Evolutionary conservation across 768 basidiomycete species (phyloP).

Genomic region (Collybia sordida): DNA sequence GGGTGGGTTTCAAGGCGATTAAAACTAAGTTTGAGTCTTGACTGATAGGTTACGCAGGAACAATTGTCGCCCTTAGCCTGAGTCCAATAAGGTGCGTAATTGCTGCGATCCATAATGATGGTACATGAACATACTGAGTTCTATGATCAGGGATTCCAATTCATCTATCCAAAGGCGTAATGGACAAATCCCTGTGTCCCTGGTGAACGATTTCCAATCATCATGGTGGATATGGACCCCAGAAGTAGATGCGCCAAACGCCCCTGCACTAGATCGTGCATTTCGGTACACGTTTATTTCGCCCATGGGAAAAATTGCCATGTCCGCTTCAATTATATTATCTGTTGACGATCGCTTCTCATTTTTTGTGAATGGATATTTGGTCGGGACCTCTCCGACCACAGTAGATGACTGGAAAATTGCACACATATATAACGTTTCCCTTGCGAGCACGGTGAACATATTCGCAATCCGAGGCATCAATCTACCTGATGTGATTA

Average conservation of each 20-base stretch:
- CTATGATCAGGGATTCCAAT: no score
- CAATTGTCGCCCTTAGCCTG: no score
- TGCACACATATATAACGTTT: constrained; percentile 20
- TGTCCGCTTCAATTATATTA: not conserved
- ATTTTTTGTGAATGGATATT: constrained; percentile 17
- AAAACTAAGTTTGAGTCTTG: no score
- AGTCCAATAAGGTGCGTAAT: no score
- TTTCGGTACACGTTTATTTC: constrained; percentile 20
- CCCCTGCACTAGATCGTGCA: constrained; percentile 18
- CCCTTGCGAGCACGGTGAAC: constrained; percentile 15
- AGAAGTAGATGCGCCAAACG: constrained; percentile 16
- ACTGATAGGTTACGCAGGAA: no score
- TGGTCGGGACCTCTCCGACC: constrained; percentile 20
- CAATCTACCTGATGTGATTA: constrained; percentile 17
- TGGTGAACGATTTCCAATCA: constrained; percentile 16
- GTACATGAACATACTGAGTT: no score
- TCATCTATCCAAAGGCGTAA: constrained; percentile 5
- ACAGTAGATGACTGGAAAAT: constrained; percentile 22
- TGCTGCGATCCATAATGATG: no score
- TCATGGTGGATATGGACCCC: constrained; percentile 28
- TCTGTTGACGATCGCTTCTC: no score
- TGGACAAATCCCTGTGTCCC: constrained; percentile 6
- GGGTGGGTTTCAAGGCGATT: no score
- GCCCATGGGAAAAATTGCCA: not conserved
- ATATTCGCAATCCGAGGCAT: constrained; percentile 17